Conservation (phyloP, 805 yeast species). For the Priceomyces melissophilus region DNA sequence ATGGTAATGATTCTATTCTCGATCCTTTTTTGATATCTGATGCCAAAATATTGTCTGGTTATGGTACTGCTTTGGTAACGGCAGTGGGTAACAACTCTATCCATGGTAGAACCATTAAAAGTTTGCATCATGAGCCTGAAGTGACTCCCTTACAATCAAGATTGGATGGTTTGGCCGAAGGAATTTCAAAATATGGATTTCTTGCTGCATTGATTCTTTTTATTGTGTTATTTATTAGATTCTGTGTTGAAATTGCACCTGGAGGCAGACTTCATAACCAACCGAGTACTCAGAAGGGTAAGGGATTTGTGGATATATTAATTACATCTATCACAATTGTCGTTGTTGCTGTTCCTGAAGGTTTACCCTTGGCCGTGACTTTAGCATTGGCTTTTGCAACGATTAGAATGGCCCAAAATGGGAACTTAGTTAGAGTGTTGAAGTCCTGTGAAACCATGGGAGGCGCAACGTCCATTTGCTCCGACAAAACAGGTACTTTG, state of each 20-base stretch:
- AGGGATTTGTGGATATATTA: slow-evolving; percentile 75
- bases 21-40: slow-evolving; percentile 93
- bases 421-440: slow-evolving; percentile 90
- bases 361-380: slow-evolving; percentile 95
- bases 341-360: slow-evolving; percentile 99
- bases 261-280: slow-evolving; percentile 43
- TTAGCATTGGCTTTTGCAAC: slow-evolving; percentile 97
- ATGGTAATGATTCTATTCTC: slow-evolving; percentile 40
- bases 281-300: slow-evolving; percentile 73
- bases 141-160: slow-evolving; percentile 87
- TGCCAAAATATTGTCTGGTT: slow-evolving; percentile 79
- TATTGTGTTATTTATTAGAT: slow-evolving; percentile 72
- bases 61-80: slow-evolving; percentile 81
- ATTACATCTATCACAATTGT: slow-evolving; percentile 90
- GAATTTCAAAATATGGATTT: slow-evolving; percentile 92
- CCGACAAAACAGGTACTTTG: slow-evolving; percentile 96
- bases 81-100: slow-evolving; percentile 89
- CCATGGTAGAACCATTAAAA: slow-evolving; percentile 87
- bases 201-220: slow-evolving; percentile 81
- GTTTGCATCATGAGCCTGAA: slow-evolving; percentile 72
- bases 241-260: slow-evolving; percentile 57
- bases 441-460: slow-evolving; percentile 99
- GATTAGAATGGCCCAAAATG: slow-evolving; percentile 95
- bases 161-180: slow-evolving; percentile 79
- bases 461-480: slow-evolving; percentile 93